These are phyloP conservation scores for Leccinum barrowsii DNA, from an alignment of 768 basidiomycete species.

Conservation along the genomic window DNA sequence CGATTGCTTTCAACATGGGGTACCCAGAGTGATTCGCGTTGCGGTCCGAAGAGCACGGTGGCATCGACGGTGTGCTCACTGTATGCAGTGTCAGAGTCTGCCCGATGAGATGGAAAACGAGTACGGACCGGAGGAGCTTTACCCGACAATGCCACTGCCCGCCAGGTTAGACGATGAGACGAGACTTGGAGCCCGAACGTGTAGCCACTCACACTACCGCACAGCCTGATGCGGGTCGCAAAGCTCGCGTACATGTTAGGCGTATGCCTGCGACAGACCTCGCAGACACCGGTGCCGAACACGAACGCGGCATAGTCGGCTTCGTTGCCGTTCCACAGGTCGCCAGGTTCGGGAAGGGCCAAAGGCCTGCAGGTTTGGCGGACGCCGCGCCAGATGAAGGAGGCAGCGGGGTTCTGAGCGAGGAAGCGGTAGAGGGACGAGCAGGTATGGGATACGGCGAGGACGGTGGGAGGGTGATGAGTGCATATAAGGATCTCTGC, in stretches of 20 bases:
- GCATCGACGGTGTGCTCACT: conserved; percentile 16
- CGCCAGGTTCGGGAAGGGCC: conserved; percentile 42
- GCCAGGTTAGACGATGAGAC: neutral
- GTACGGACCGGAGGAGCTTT: conserved; percentile 15
- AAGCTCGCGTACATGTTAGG: conserved; percentile 45
- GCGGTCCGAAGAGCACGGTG: neutral
- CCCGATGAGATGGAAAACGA: neutral
- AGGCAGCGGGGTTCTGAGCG: conserved; percentile 38
- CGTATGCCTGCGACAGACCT: conserved; percentile 46
- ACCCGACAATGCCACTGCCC: conserved; percentile 21
- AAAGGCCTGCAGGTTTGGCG: conserved; percentile 35
- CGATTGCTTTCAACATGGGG: conserved; percentile 21
- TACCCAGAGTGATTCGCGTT: conserved; percentile 11
- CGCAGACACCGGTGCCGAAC: conserved; percentile 56
- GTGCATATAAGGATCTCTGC: conserved; percentile 57
- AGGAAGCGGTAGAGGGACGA: conserved; percentile 52
- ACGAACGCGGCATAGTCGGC: conserved; percentile 60
- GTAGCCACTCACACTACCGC: conserved; percentile 33
- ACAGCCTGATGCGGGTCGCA: conserved; percentile 44
- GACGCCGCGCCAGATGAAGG: conserved; percentile 58
- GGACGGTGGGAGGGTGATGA: conserved; percentile 50
- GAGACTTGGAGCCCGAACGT: neutral
- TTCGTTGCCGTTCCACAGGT: conserved; percentile 43
- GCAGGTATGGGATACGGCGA: conserved; percentile 57
- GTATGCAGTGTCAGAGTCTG: neutral